Base-by-base conservation (phyloP, 305 asterid species). In the Coffea humblotiana region DNA sequence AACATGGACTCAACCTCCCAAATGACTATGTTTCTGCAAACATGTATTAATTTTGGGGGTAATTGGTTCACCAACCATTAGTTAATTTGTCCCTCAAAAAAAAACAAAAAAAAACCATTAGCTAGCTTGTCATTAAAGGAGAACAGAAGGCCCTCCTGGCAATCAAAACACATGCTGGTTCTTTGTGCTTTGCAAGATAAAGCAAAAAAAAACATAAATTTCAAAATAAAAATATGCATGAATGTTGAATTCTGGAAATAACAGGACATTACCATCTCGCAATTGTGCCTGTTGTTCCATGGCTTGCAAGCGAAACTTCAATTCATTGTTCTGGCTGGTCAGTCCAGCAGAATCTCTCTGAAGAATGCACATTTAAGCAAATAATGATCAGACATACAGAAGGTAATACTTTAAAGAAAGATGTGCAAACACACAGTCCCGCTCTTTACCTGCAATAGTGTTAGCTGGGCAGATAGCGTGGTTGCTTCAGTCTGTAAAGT, bases 201-300 rank as follows among this genome's bases (percentile, higher is more conserved):
- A 61, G n/a, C 4, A 76, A 32, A 56, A 68, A 73, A 2, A 54
- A 9, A 23, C 12, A 60, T 14, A 37, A 8, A n/a, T 21, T 67
- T 21, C 68, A 21, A 72, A 71, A 6, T 56, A 9, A 40, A 19
- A 23, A 52, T 61, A 52, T 61, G 27, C 56, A 15, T 27, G 19
- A 6, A 29, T 4, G 60, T 37, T 16, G 48, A 54, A 70, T 13
- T 35, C 63, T 15, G 49, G 71, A 58, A 48, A 13, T 25, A 81
- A 71, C 43, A 72, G 56, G 71, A 19, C 2, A 23, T 70, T 87
- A 90, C 94, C 94, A 77, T 92, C 96, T 77, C 98, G 91, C 76
- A 95, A 98, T 79, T 92, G 98, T 32, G 99, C 98, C 82, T 95
- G 98, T 82, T 93, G 99, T 61, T 95, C 96, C 97, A 95, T 89